These are phyloP conservation scores for Camellia lanceoleosa DNA, from an alignment of 148 eudicot genomes.

Conservation along the genomic window DNA sequence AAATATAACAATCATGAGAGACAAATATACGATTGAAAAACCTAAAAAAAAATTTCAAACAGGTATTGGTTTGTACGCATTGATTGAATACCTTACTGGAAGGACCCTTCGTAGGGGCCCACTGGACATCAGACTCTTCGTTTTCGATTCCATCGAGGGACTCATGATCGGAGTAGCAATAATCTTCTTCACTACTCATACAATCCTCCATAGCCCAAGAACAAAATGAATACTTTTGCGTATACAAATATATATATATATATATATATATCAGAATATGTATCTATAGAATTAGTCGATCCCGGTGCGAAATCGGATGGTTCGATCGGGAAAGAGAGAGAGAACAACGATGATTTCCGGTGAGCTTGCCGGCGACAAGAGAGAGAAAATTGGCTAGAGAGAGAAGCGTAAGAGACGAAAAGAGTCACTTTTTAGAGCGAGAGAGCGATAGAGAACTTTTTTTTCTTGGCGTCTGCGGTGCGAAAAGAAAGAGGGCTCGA, in stretches of 20 bases:
- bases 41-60: neutral
- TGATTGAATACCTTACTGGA: slow-evolving; percentile 35
- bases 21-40: neutral
- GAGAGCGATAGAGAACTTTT: neutral
- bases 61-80: neutral
- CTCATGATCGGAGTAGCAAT: slow-evolving; percentile 23
- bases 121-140: slow-evolving; percentile 36
- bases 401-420: neutral
- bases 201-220: slow-evolving; percentile 19
- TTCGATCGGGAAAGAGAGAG: slow-evolving; percentile 1
- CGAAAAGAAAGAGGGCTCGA: neutral
- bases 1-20: neutral
- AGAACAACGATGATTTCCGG: neutral
- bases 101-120: slow-evolving; percentile 27
- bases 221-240: neutral
- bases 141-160: slow-evolving; percentile 38
- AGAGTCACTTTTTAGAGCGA: neutral
- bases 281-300: neutral
- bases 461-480: neutral
- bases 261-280: no score
- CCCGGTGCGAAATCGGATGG: neutral
- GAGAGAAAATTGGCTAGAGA: neutral
- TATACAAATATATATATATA: neutral
- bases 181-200: slow-evolving; percentile 19
- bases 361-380: slow-evolving; percentile 9